Percentiles rank a stretch among this genome's conserved stretches.
These are phyloP conservation scores for Leccinum ochraceum DNA, from an alignment of 768 basidiomycete species.

Conservation along the genomic window DNA sequence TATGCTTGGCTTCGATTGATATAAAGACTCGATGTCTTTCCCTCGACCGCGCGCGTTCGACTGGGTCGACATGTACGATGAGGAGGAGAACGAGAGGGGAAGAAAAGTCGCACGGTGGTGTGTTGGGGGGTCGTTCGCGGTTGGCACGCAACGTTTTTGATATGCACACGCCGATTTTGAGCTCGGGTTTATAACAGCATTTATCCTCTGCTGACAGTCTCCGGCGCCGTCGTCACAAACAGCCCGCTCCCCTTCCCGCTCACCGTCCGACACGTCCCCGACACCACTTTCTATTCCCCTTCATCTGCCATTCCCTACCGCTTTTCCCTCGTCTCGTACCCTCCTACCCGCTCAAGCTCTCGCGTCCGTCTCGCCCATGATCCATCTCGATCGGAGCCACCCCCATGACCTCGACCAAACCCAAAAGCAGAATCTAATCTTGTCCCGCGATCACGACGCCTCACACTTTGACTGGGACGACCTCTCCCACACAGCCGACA, in stretches of 20 bases:
- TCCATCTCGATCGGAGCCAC: constrained; percentile 56
- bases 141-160: constrained; percentile 32
- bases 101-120: constrained; percentile 31
- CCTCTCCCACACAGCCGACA: constrained; percentile 27
- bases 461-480: constrained; percentile 38
- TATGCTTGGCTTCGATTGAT: constrained; percentile 17
- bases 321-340: not conserved
- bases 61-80: not conserved
- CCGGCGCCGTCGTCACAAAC: constrained; percentile 2
- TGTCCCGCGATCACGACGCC: constrained; percentile 36
- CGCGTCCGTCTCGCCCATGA: constrained; percentile 36
- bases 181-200: constrained; percentile 33
- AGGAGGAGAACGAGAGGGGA: constrained; percentile 15
- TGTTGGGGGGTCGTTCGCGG: constrained; percentile 14
- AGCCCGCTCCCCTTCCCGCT: not conserved
- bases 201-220: constrained; percentile 18
- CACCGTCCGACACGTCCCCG: constrained; percentile 9
- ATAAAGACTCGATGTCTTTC: constrained; percentile 8
- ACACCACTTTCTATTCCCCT: not conserved
- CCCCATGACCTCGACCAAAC: constrained; percentile 40
- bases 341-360: not conserved
- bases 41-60: no score
- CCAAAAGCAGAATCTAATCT: constrained; percentile 46
- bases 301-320: not conserved
- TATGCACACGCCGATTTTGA: constrained; percentile 36